These are phyloP conservation scores for Pythium myriotylum DNA, from an alignment of 352 stramenopile genomes.

Conservation along the genomic window DNA sequence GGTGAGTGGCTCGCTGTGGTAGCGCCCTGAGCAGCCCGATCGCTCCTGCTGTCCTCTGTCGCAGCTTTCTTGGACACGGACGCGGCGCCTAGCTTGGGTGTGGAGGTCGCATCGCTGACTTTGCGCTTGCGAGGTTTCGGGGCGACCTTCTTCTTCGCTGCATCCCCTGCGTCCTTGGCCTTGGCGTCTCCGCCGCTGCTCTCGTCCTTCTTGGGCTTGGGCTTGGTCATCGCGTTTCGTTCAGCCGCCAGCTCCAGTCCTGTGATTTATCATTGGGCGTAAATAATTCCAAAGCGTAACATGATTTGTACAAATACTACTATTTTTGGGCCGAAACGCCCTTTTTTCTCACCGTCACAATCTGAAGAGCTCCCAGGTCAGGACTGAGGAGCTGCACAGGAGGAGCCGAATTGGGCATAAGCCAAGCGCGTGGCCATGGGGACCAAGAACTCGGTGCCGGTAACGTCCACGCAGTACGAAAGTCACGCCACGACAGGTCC, in stretches of 20 bases:
- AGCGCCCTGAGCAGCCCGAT: constrained; percentile 12
- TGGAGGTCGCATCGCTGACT: constrained; percentile 51
- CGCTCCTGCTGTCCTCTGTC: constrained; percentile 26
- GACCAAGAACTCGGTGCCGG: constrained; percentile 63
- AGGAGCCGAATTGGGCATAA: too few relatives aligned
- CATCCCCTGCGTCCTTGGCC: constrained; percentile 14
- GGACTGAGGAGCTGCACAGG: constrained; percentile 6
- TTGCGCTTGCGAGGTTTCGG: constrained; percentile 79
- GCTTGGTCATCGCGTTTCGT: constrained; percentile 24
- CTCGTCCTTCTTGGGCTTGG: constrained; percentile 27
- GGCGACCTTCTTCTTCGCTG: constrained; percentile 71
- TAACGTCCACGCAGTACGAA: constrained; percentile 37
- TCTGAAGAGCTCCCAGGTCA: constrained; percentile 18
- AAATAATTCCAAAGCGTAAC: background rate
- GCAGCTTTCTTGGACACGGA: constrained; percentile 42
- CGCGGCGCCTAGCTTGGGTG: constrained; percentile 35
- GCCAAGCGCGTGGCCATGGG: constrained; percentile 46
- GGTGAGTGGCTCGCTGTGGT: constrained; percentile 4
- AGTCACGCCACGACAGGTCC: constrained; percentile 7
- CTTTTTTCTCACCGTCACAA: background rate
- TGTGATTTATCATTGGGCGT: constrained; percentile 10
- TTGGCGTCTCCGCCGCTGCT: constrained; percentile 8
- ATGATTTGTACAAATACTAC: background rate
- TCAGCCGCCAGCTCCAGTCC: background rate
- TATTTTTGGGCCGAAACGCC: background rate